Conservation (phyloP, 2,329 filamentous ascomycete species). For the Pseudogymnoascus sp. region DNA sequence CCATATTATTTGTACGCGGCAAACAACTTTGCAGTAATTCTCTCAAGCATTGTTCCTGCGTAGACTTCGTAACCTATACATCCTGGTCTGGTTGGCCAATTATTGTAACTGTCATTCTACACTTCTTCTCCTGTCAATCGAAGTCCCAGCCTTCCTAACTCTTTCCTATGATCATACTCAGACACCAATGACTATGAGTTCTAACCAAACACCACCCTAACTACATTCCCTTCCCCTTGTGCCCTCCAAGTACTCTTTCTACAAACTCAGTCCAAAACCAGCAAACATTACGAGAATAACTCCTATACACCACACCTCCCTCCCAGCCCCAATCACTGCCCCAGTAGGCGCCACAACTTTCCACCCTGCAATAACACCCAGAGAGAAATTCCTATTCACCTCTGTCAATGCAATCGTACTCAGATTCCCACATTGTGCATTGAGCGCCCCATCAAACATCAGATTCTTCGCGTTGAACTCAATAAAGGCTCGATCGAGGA, state of each 20-base stretch:
- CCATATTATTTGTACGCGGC: not conserved
- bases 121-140: not conserved
- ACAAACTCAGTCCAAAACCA: not conserved
- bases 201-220: not conserved
- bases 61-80: not conserved
- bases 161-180: not conserved
- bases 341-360: not conserved
- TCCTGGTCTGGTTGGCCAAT: not conserved
- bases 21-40: not conserved
- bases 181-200: not conserved
- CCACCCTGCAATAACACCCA: constrained; percentile 28
- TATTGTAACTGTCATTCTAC: not conserved
- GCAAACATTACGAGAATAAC: not conserved
- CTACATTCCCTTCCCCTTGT: not conserved
- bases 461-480: constrained; percentile 29
- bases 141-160: not conserved
- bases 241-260: not conserved
- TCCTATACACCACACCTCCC: not conserved
- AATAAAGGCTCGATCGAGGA: constrained; percentile 32
- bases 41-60: not conserved
- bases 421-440: constrained; percentile 38
- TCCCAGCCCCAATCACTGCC: not conserved
- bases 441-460: constrained; percentile 33
- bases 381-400: constrained; percentile 37
- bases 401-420: constrained; percentile 36